phyloP scores from a whole-genome alignment of 2,329 filamentous ascomycete species.

The Pseudopyricularia cyperi region DNA sequence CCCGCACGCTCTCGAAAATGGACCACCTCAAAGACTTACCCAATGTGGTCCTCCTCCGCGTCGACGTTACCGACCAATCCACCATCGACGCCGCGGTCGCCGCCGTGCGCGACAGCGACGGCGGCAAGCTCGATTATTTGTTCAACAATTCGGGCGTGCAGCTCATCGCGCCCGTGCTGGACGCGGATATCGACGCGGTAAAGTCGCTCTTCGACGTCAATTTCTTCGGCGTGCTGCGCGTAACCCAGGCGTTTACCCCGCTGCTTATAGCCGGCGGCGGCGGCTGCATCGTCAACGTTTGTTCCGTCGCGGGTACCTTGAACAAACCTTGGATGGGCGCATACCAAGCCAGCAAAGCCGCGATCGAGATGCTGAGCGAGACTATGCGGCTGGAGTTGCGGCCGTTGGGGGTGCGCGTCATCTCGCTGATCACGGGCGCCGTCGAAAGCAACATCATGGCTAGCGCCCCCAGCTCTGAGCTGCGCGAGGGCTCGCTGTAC shows the following conservation, averaged over 20 bases:
- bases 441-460: constrained; percentile 15
- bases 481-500: constrained; percentile 17
- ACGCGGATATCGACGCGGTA: constrained; percentile 6
- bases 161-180: constrained; percentile 9
- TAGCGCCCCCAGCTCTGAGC: constrained; percentile 3
- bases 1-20: constrained; percentile 14
- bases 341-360: constrained; percentile 19
- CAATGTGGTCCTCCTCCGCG: constrained; percentile 12
- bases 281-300: constrained; percentile 12
- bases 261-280: constrained; percentile 13
- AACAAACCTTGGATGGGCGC: constrained; percentile 15
- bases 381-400: constrained; percentile 17
- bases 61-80: constrained; percentile 16
- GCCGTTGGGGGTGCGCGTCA: constrained; percentile 16
- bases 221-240: constrained; percentile 15
- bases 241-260: constrained; percentile 18
- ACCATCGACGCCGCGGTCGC: constrained; percentile 11
- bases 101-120: constrained; percentile 6
- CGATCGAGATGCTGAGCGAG: constrained; percentile 11
- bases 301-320: constrained; percentile 16
- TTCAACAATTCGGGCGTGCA: constrained; percentile 11
- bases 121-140: constrained; percentile 7
- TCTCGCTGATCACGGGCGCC: constrained; percentile 16
- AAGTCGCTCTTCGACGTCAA: constrained; percentile 12
- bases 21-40: constrained; percentile 8